Conservation (phyloP, 23 red algal genomes). For the Gracilaria domingensis region DNA sequence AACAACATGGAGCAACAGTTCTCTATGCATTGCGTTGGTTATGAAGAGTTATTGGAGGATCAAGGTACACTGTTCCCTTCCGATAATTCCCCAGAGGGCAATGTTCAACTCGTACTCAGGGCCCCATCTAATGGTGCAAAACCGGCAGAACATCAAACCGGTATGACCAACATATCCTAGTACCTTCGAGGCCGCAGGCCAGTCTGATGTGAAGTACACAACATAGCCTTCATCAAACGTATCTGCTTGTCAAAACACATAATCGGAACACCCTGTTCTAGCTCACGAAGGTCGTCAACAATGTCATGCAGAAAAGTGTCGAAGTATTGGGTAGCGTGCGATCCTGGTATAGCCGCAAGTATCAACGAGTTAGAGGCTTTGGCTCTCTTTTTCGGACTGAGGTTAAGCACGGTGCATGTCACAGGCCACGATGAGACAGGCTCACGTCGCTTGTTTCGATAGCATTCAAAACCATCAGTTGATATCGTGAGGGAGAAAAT, state of each 20-base stretch:
- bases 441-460: not conserved
- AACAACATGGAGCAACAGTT: too few species aligned
- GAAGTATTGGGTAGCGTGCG: not conserved
- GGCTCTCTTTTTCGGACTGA: not conserved
- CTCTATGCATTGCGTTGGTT: too few species aligned
- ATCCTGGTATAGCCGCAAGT: not conserved
- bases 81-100: too few species aligned
- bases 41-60: too few species aligned
- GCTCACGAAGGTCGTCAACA: too few species aligned
- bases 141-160: not conserved
- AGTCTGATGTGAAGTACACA: not conserved
- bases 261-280: too few species aligned
- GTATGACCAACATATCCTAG: constrained; percentile 25
- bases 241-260: too few species aligned
- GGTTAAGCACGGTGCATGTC: not conserved
- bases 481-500: constrained; percentile 4
- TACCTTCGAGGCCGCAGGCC: constrained; percentile 14
- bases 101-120: too few species aligned
- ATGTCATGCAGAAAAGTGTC: not conserved
- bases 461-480: constrained; percentile 17
- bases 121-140: too few species aligned
- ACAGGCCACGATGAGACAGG: not conserved
- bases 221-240: too few species aligned
- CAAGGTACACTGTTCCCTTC: too few species aligned
- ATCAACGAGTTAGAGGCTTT: not conserved